These are phyloP conservation scores for Trametes villosa DNA, from an alignment of 768 basidiomycete species.

Conservation along the genomic window DNA sequence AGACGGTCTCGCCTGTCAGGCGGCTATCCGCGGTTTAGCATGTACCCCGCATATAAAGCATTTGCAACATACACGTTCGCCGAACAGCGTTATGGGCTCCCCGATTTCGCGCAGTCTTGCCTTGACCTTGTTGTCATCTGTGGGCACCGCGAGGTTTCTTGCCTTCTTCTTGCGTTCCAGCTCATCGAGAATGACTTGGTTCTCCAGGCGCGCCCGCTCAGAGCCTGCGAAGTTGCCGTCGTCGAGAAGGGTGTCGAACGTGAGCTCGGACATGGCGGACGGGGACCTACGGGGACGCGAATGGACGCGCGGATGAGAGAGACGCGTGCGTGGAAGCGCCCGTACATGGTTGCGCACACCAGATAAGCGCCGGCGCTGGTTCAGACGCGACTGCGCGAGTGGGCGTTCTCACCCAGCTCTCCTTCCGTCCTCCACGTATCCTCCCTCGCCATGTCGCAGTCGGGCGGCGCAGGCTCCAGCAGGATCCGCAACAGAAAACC, in stretches of 20 bases:
- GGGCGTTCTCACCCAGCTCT: not conserved
- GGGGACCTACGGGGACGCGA: not conserved
- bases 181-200: conserved; percentile 89
- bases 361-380: conserved; percentile 1
- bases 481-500: conserved; percentile 12
- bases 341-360: not conserved
- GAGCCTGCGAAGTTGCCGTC: conserved; percentile 77
- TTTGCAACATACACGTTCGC: conserved; percentile 82
- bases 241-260: conserved; percentile 75
- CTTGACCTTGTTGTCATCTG: conserved; percentile 93
- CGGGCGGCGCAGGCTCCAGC: conserved; percentile 20
- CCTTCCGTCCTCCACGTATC: conserved; percentile 5
- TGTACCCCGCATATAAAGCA: not conserved
- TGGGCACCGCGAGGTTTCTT: conserved; percentile 91
- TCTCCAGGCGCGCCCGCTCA: conserved; percentile 77
- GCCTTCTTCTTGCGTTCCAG: conserved; percentile 98
- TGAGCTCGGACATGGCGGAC: conserved; percentile 68
- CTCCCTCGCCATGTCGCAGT: conserved; percentile 25
- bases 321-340: conserved; percentile 2
- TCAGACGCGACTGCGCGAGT: conserved; percentile 6
- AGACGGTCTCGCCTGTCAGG: conserved; percentile 96
- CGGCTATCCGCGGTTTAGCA: conserved; percentile 54
- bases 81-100: conserved; percentile 96
- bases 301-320: not conserved
- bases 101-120: conserved; percentile 89